Conservation (phyloP, 139 green algal species). For the Coelastrella sp. region DNA sequence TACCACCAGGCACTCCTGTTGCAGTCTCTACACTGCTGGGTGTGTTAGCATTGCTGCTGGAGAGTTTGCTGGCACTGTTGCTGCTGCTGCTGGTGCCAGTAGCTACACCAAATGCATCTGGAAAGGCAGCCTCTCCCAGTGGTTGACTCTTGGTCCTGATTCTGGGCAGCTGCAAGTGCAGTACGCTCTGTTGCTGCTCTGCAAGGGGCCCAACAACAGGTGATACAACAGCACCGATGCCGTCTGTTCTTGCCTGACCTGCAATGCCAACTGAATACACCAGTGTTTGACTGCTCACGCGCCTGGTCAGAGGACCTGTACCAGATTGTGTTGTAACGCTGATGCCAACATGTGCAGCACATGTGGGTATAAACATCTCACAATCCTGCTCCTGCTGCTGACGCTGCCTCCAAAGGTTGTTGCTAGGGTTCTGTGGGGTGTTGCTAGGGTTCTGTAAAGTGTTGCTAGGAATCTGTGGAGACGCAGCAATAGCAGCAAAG, state of each 20-base stretch:
- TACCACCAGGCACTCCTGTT: conserved; percentile 19
- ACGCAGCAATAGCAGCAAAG: background rate
- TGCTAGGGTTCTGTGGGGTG: too few relatives aligned
- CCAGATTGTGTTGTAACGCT: conserved; percentile 26
- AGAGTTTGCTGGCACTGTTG: background rate
- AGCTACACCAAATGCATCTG: background rate
- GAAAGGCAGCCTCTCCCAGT: background rate
- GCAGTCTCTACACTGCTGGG: background rate
- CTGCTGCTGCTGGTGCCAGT: background rate
- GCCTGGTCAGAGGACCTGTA: background rate
- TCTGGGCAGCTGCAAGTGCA: conserved; percentile 22
- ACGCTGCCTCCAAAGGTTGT: background rate
- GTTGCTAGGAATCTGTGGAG: background rate
- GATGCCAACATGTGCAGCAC: background rate
- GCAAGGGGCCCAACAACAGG: background rate
- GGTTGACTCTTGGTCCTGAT: conserved; percentile 25
- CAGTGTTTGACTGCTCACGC: background rate
- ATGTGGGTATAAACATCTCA: background rate
- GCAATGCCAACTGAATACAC: background rate
- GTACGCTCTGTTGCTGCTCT: conserved; percentile 14
- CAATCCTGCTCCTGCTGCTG: conserved; percentile 30
- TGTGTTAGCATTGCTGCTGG: background rate
- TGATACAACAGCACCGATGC: background rate
- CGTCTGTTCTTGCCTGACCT: background rate
- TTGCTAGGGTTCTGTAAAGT: background rate